Evolutionary conservation across 169 alveolate genomes (phyloP).

Genomic region (Plasmodium malariae): DNA sequence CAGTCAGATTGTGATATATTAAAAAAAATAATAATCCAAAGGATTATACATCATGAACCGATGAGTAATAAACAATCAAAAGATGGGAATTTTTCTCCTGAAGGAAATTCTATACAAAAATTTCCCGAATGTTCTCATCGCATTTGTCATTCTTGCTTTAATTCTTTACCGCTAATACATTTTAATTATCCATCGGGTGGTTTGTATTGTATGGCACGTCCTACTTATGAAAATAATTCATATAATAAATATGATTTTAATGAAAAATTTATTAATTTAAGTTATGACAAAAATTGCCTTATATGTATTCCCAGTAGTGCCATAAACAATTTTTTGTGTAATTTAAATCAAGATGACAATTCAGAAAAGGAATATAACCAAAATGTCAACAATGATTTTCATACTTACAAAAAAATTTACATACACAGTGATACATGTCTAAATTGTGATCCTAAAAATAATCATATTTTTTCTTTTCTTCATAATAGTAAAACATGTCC

Average conservation of each 20-base stretch:
- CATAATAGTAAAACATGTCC: conserved; percentile 10
- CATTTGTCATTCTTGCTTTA: conserved; percentile 7
- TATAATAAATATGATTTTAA: conserved; percentile 4
- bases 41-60: neutral
- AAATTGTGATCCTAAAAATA: too few relatives aligned
- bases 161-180: conserved; percentile 41
- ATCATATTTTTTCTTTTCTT: neutral
- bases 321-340: conserved; percentile 23
- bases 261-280: conserved; percentile 32
- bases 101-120: neutral
- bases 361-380: too few relatives aligned
- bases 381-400: neutral
- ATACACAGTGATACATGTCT: too few relatives aligned
- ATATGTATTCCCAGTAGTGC: conserved; percentile 28
- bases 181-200: conserved; percentile 39
- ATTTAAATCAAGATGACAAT: too few relatives aligned
- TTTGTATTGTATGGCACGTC: conserved; percentile 43
- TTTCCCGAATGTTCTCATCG: conserved; percentile 19
- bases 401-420: too few relatives aligned
- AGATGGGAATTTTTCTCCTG: neutral
- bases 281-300: conserved; percentile 38
- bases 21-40: conserved; percentile 42
- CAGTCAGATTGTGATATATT: conserved; percentile 12
- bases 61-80: neutral
- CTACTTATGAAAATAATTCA: conserved; percentile 29